These are phyloP conservation scores for Volutella citrinella DNA, from an alignment of 2,329 filamentous ascomycete genomes.

Conservation along the genomic window DNA sequence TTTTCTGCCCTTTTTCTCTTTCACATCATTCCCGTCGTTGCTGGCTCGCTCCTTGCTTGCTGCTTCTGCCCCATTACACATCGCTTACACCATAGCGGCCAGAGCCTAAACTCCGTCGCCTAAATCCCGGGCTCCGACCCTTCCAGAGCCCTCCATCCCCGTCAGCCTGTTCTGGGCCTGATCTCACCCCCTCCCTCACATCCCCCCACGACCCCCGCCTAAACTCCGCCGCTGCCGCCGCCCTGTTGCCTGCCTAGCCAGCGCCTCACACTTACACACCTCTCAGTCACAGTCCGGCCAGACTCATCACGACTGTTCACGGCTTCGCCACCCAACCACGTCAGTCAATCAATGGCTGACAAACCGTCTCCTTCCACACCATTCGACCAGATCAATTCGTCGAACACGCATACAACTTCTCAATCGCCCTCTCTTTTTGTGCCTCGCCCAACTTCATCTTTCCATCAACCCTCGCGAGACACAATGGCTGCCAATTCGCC, in stretches of 20 bases:
- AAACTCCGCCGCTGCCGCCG: constrained; percentile 21
- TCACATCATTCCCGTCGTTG: background rate
- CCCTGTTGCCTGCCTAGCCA: constrained; percentile 18
- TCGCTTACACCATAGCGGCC: too few relatives aligned
- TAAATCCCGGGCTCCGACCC: constrained; percentile 18
- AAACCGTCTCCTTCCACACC: constrained; percentile 33
- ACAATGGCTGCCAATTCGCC: constrained; percentile 26
- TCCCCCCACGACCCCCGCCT: constrained; percentile 13
- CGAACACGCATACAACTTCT: constrained; percentile 12
- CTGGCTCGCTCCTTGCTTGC: too few relatives aligned
- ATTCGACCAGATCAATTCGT: constrained; percentile 27
- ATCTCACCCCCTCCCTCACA: constrained; percentile 6
- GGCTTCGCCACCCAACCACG: constrained; percentile 17
- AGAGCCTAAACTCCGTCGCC: constrained; percentile 15
- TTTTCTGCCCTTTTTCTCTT: constrained; percentile 1
- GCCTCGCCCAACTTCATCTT: constrained; percentile 10
- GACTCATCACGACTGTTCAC: constrained; percentile 12
- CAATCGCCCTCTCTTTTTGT: constrained; percentile 9
- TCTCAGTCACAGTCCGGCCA: constrained; percentile 3
- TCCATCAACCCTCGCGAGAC: constrained; percentile 11
- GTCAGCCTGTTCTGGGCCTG: too few relatives aligned
- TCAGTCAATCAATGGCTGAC: constrained; percentile 31
- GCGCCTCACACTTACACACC: constrained; percentile 6
- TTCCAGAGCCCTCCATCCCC: constrained; percentile 9
- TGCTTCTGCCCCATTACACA: too few relatives aligned